Conservation (phyloP, 768 basidiomycete genomes). For the Phaffia australis region DNA sequence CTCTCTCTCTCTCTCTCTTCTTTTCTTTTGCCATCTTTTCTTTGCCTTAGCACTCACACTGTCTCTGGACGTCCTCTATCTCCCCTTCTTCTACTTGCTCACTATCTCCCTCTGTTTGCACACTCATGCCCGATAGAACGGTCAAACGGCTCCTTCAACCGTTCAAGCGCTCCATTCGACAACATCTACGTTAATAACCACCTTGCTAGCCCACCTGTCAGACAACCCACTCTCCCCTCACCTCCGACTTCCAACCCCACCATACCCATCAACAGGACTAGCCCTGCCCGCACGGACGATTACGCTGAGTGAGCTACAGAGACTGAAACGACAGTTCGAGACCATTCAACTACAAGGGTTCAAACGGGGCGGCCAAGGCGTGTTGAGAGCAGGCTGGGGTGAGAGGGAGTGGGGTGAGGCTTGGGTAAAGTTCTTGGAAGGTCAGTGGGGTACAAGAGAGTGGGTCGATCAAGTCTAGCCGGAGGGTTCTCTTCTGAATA, state of each 20-base stretch:
- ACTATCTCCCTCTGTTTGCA: neutral
- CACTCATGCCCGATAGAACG: conserved; percentile 44
- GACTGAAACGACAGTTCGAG: conserved; percentile 84
- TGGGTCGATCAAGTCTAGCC: neutral
- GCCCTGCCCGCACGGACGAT: conserved; percentile 58
- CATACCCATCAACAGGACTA: conserved; percentile 40
- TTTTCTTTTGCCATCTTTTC: neutral
- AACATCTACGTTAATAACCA: conserved; percentile 56
- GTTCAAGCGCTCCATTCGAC: conserved; percentile 74
- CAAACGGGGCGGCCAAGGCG: conserved; percentile 31
- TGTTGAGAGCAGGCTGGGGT: conserved; percentile 31
- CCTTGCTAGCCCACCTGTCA: conserved; percentile 56
- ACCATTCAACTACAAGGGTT: conserved; percentile 72
- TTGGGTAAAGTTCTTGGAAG: conserved; percentile 40
- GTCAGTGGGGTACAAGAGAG: conserved; percentile 31
- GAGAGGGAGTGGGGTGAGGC: conserved; percentile 35
- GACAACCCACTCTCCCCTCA: conserved; percentile 44
- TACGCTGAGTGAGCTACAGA: conserved; percentile 76
- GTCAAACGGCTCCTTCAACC: conserved; percentile 77
- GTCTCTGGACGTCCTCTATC: neutral
- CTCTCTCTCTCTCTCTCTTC: conserved; percentile 1
- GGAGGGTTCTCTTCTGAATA: no score
- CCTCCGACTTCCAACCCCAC: conserved; percentile 43
- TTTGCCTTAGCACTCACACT: neutral
- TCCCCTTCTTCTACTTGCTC: neutral